Evolutionary conservation across 192 early-diverging fungal species (phyloP), one percentile per base, ranked within the genome.

Genomic region (Backusella macrospora): DNA sequence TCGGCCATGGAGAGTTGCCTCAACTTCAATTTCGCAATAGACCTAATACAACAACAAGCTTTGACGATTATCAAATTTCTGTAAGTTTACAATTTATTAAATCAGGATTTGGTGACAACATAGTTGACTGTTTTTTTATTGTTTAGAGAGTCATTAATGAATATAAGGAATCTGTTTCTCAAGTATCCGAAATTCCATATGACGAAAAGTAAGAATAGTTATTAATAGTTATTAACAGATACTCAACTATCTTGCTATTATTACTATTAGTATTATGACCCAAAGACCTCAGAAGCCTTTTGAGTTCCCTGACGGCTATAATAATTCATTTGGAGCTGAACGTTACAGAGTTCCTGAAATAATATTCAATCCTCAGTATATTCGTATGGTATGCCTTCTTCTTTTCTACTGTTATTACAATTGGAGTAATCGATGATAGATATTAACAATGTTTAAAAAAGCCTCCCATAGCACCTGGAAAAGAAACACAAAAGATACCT

Each of bases 301-400:
- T 72, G 98, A 99, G 83, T 96, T 99, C 73, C 92, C 98, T 37
- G 91, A 96, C 70, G 98, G 98, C n/a, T 98, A 92, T 83, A 98
- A 98, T 75, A 81, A 89, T 65, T 82, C 84, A 13, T 92, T 95
- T 74, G 93, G 93, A 40, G 70, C 87, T 8, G 88, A 94, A 74
- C 89, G 98, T 23, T 99, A 89, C 78, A 84, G 86, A 71, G 72
- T 91, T n/a, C 92, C 96, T 1, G 98, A 99, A 80, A 86, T 91
- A 15, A 80, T 99, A 52, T 98, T 99, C 78, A 86, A 92, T 16
- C 95, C 96, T 18, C 85, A 88, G 42, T 91, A 86, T 64, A 77
- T 91, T 73, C 75, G 73, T 62, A 82, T 76, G 69, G 79, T 82
- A 73, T 40, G 13, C 23, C 10, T 34, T 62, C 8, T 62, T 62